Evolutionary conservation across 805 yeast genomes (phyloP), one percentile per base, ranked within the genome.

Genomic region (Diddensiella transvaalensis): DNA sequence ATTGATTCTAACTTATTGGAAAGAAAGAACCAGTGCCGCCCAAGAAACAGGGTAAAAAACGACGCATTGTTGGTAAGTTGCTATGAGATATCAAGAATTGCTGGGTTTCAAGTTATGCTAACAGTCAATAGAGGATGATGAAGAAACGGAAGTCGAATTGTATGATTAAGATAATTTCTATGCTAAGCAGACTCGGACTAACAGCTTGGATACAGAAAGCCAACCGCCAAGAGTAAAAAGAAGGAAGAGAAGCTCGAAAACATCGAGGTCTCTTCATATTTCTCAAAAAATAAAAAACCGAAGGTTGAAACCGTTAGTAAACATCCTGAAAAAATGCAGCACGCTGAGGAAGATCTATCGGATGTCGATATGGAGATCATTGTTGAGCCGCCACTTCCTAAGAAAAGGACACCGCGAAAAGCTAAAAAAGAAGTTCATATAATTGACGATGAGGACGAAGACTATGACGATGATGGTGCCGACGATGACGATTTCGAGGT

Each of bases 211-310:
- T n/a, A n/a, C n/a, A n/a, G n/a, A n/a, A n/a, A n/a, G n/a, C n/a
- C n/a, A n/a, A n/a, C n/a, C n/a, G n/a, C n/a, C n/a, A 26, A 37
- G 15, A 18, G 8, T 10, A 15, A 39, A 17, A n/a, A 17, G 13
- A 26, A 42, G 13, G 46, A 40, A 4, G 52, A 48, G 10, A 43
- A 40, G 8, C 18, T 43, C 26, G 46, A 51, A 29, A 46, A 44
- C 11, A 32, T 42, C 11, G 49, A 46, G 6, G 55, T 42, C 3
- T 49, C 55, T 8, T 35, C 22, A 38, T 49, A 49, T 30, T 51
- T 51, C 29, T 46, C 45, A 29, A 47, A 22, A 48, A 45, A 13
- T 39, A 41, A 13, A 43, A 44, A 18, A 44, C 24, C n/a, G 22
- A 3, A 22, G 23, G 33, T 24, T 8, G 10, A 39, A 46, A 17